Base-by-base conservation (phyloP, 2,329 filamentous ascomycete genomes). In the Alternaria tenuissima region DNA sequence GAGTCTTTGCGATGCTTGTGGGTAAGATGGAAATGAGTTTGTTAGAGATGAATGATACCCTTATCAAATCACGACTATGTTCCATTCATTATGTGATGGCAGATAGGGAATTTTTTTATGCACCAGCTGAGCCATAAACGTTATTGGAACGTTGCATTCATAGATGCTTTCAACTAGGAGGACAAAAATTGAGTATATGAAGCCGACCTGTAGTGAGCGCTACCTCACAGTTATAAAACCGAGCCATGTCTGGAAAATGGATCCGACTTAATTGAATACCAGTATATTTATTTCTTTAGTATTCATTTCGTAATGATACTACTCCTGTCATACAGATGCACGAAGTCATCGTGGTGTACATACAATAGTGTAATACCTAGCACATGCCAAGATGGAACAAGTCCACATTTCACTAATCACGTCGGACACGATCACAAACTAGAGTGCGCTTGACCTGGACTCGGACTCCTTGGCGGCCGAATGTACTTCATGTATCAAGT, bases 21-120 rank as follows among this genome's bases (percentile, higher is more conserved):
- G 16, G 49, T 18, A 32, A 12, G 32, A 20, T 26, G 47, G 41
- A 41, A 7, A 52, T 18, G 42, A 14, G 36, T 5, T 12, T 14
- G 7, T 22, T 46, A 24, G 18, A 24, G 12, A 24, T n/a, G 36
- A 54, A 49, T 56, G 44, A 56, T 56, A 49, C 53, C 43, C 34
- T 56, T 49, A 20, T 18, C 34, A 44, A 54, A 41, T 41, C 38
- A n/a, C 38, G 4, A 38, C 7, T 0, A 38, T 4, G n/a, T 38
- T 38, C 16, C 16, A n/a, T 8, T 38, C 7, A 2, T 1, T 8
- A 8, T n/a, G 16, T 18, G 36, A 9, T 30, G 28, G 28, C 9
- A 30, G 9, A 26, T 0, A 0, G 0, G 24, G 24, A 26, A 7
- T 1, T 26, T 6, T 0, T 26, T 7, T 26, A 26, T 26, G 24